Evolutionary conservation across 345 rosid genomes (phyloP), one percentile per base, ranked within the genome.

Genomic region (Eucalyptus globulus): DNA sequence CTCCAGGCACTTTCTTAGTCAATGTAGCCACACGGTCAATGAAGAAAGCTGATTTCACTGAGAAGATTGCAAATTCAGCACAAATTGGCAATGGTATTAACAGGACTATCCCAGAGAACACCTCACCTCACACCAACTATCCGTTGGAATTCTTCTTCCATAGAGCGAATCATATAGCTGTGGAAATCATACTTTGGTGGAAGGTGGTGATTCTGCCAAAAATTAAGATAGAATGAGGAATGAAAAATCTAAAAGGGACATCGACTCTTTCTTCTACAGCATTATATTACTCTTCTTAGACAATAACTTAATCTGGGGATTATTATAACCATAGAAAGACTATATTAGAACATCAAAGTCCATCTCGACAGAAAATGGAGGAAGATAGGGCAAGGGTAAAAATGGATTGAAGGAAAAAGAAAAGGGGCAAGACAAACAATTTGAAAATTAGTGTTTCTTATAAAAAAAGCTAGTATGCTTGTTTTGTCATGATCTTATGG

Each of bases 61-160:
- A 37, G 47, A 76, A 76, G 47, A 76, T 40, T 43, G 26, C 27
- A 76, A 76, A 40, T 76, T 76, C 45, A 76, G 47, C 5, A 21
- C 24, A 76, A 40, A 37, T 76, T 76, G 85, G 85, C 26, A 7
- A 76, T 43, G 14, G 43, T 17, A 60, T 29, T n/a, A 60, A 45
- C 87, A 86, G 67, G 86, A 90, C 40, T 9, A 22, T 90, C n/a
- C 12, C n/a, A 31, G 86, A 62, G 51, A 88, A 80, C 49, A 89
- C 40, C 93, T 90, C 92, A 96, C 99, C 99, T 97, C 87, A 98
- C 97, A 91, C 99, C 99, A 90, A 98, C 99, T 67, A 97, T 98
- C 89, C 91, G 94, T 87, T 95, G 98, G 92, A 98, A 97, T 91
- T 98, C 99, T 93, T 98, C 99, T 91, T 98, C 99, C 99, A 96